These are phyloP conservation scores for Sonneratia caseolaris DNA, from an alignment of 345 rosid genomes.

Conservation along the genomic window DNA sequence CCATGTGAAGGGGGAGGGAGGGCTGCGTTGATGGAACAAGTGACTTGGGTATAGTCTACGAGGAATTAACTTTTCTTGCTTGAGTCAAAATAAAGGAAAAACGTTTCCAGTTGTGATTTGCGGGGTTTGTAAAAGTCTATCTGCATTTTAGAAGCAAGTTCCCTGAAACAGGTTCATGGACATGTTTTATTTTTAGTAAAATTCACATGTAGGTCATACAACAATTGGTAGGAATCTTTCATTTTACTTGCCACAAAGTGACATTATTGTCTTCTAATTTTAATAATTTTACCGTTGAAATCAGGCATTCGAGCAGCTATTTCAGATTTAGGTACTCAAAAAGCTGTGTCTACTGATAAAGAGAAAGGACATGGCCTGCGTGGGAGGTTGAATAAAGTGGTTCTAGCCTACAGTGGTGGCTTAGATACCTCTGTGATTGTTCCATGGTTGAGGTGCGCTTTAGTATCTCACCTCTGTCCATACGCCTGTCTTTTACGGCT, in stretches of 20 bases:
- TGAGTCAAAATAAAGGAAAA: too few species aligned
- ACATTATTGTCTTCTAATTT: neutral
- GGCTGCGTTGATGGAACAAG: too few species aligned
- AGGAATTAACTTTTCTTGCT: too few species aligned
- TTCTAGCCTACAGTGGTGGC: conserved; percentile 95
- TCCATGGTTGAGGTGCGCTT: conserved; percentile 80
- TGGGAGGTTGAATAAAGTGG: conserved; percentile 84
- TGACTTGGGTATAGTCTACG: too few species aligned
- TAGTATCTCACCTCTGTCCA: neutral
- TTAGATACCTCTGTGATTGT: conserved; percentile 94
- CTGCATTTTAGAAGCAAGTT: neutral
- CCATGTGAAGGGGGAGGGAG: too few species aligned
- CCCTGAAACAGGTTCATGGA: neutral
- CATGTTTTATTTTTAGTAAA: too few species aligned
- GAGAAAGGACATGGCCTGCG: conserved; percentile 42
- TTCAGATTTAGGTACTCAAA: conserved; percentile 33
- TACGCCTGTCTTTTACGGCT: neutral
- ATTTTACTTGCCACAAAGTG: neutral
- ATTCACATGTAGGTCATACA: too few species aligned
- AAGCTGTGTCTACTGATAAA: conserved; percentile 29
- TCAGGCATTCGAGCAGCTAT: conserved; percentile 1
- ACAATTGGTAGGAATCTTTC: neutral
- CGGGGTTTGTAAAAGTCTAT: too few species aligned
- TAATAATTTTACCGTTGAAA: neutral
- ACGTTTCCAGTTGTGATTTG: too few species aligned